Percentiles rank a stretch among this genome's conserved stretches.
Evolutionary conservation across 768 basidiomycete species (phyloP).

Genomic region (Leccinum subgranulosum): DNA sequence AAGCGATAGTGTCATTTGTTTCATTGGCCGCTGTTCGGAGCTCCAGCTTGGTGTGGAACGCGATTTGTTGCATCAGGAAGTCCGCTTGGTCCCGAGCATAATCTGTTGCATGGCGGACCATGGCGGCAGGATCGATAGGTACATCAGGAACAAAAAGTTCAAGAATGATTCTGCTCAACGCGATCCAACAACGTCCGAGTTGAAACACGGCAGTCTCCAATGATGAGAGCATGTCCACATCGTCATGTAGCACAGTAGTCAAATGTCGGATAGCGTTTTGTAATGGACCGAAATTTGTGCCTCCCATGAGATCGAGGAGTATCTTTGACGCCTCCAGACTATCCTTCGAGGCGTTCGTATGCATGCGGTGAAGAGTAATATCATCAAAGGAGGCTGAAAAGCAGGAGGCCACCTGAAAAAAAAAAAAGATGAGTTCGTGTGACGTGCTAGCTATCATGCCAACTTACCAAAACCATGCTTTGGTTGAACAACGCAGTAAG

Average conservation of each 20-base stretch:
- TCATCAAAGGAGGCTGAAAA: slow-evolving; percentile 41
- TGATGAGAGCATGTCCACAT: slow-evolving; percentile 14
- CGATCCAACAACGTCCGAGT: slow-evolving; percentile 56
- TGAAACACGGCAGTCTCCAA: slow-evolving; percentile 28
- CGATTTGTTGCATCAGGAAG: slow-evolving; percentile 45
- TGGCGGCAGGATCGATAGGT: slow-evolving; percentile 83
- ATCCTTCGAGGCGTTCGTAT: background rate
- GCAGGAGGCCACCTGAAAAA: slow-evolving; percentile 40
- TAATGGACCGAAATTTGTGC: slow-evolving; percentile 35
- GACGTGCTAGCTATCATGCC: background rate
- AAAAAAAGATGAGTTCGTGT: slow-evolving; percentile 3
- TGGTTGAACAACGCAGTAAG: slow-evolving; percentile 40
- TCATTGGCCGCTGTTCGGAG: slow-evolving; percentile 51
- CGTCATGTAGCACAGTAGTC: slow-evolving; percentile 20
- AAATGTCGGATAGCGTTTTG: slow-evolving; percentile 34
- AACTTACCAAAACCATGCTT: slow-evolving; percentile 42
- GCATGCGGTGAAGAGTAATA: slow-evolving; percentile 15
- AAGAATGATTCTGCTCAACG: slow-evolving; percentile 55
- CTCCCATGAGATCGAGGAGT: slow-evolving; percentile 32
- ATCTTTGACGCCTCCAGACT: slow-evolving; percentile 19
- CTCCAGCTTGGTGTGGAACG: slow-evolving; percentile 57
- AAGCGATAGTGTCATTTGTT: slow-evolving; percentile 45
- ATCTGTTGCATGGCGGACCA: slow-evolving; percentile 44
- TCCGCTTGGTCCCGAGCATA: slow-evolving; percentile 43
- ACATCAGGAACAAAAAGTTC: slow-evolving; percentile 77